These are phyloP conservation scores for Gastrolobium villosum DNA, from an alignment of 306 rosid species.

Conservation along the genomic window DNA sequence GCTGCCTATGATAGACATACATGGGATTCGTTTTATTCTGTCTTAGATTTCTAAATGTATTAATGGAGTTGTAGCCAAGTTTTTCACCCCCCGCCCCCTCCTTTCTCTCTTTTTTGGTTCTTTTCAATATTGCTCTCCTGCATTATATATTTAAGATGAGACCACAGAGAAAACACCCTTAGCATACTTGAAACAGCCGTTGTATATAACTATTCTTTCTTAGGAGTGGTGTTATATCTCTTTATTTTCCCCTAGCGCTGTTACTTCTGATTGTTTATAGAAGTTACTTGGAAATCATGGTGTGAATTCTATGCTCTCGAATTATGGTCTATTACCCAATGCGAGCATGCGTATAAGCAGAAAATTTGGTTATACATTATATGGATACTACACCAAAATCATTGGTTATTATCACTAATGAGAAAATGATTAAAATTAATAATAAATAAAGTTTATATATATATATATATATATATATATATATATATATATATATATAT, in stretches of 20 bases:
- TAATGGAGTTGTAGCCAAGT: conserved; percentile 42
- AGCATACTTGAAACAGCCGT: conserved; percentile 37
- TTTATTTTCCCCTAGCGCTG: not conserved
- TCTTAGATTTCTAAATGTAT: conserved; percentile 28
- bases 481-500: too few species aligned
- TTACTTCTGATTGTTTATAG: conserved; percentile 9
- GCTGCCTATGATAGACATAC: conserved; percentile 36
- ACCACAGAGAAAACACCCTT: conserved; percentile 25
- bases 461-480: too few species aligned
- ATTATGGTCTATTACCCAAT: not conserved
- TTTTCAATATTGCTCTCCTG: conserved; percentile 29
- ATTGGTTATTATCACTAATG: not conserved
- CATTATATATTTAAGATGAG: conserved; percentile 42
- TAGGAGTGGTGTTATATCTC: not conserved
- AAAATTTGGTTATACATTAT: not conserved
- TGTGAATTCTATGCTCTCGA: not conserved
- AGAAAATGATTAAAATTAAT: not conserved
- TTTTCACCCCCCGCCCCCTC: not conserved
- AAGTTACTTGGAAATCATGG: conserved; percentile 35
- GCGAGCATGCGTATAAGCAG: not conserved
- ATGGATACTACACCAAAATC: not conserved
- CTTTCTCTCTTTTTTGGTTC: not conserved
- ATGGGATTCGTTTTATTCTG: conserved; percentile 37
- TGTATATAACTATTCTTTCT: conserved; percentile 54
- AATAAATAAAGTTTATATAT: too few species aligned